Conservation (phyloP, 1,284 basidiomycete species). For the Trametes versicolor region DNA sequence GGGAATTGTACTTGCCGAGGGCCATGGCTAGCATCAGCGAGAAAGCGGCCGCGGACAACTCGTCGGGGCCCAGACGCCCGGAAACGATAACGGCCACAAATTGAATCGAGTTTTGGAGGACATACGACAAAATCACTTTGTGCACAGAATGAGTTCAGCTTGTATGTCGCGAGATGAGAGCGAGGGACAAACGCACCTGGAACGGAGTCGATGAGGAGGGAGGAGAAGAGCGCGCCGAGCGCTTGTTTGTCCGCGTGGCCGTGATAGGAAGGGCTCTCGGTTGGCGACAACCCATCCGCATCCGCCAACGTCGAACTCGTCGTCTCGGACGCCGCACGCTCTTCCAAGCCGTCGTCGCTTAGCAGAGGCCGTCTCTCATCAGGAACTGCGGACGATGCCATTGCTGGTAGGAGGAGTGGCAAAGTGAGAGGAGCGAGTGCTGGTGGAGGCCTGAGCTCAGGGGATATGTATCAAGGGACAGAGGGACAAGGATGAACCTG, state of each 20-base stretch:
- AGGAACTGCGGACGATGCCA: not conserved
- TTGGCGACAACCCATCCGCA: slow-evolving; percentile 27
- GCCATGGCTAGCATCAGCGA: slow-evolving; percentile 81
- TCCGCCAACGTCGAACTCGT: slow-evolving; percentile 27
- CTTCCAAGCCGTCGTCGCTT: not conserved
- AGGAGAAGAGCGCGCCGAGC: slow-evolving; percentile 53
- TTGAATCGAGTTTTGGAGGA: slow-evolving; percentile 78
- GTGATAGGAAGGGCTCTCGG: slow-evolving; percentile 32
- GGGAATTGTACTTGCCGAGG: slow-evolving; percentile 57
- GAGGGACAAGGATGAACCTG: not conserved
- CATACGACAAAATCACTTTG: slow-evolving; percentile 56
- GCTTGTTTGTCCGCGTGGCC: slow-evolving; percentile 32
- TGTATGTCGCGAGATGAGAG: not conserved
- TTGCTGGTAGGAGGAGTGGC: not conserved
- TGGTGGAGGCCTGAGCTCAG: no score
- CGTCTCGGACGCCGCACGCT: slow-evolving; percentile 19
- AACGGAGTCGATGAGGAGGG: slow-evolving; percentile 62
- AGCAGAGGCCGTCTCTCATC: slow-evolving; percentile 39
- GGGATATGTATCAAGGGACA: not conserved
- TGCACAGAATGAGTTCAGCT: not conserved
- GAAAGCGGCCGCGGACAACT: slow-evolving; percentile 76
- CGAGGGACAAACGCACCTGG: slow-evolving; percentile 53
- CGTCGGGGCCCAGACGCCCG: slow-evolving; percentile 72
- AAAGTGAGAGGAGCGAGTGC: no score
- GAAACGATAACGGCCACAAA: slow-evolving; percentile 69